Evolutionary conservation across 495 filamentous ascomycete species (phyloP), one percentile per base, ranked within the genome.

Genomic region (Bacidia rubella): DNA sequence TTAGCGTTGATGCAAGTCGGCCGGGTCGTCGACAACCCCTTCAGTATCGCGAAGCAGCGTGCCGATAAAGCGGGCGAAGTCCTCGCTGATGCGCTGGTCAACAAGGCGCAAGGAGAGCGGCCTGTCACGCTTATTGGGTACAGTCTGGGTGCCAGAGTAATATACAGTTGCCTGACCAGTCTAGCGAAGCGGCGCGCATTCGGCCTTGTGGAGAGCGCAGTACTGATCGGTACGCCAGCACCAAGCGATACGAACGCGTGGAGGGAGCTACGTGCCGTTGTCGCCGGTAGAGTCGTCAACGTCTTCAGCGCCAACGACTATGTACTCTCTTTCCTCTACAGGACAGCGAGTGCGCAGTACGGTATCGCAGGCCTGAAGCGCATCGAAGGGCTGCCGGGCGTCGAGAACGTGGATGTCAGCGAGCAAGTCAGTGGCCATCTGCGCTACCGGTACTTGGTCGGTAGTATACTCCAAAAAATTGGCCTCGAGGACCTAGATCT

Each of bases 91-190:
- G 81, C 87, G 12, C 67, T 98, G 47, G 85, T 92, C 56, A 90
- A 85, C 66, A 87, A 83, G 57, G 81, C 82, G 1, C 90, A 93
- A 60, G 92, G 92, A 12, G 87, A 95, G 64, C 76, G 92, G 20
- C 82, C 90, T 0, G 84, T 96, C 2, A 92, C 83, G 19, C 68
- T 98, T 5, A 73, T 96, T 47, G 92, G 92, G 0, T 97, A 90
- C 65, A 87, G 86, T 19, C 68, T 97, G n/a, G 92, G 90, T 1
- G 90, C 90, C 10, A 80, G 90, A 19, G 78, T 90, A 24, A 89
- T 96, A 41, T 96, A 85, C 59, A 75, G 78, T 19, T 96, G 89
- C 60, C 71, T 97, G 1, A 79, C 81, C 65, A 74, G 60, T 15
- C 73, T 98, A 25, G 83, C 86, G 0, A 81, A 86, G 62, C 73